phyloP scores from a whole-genome alignment of 2,329 filamentous ascomycete genomes.

The Tolypocladium pustulatum region DNA sequence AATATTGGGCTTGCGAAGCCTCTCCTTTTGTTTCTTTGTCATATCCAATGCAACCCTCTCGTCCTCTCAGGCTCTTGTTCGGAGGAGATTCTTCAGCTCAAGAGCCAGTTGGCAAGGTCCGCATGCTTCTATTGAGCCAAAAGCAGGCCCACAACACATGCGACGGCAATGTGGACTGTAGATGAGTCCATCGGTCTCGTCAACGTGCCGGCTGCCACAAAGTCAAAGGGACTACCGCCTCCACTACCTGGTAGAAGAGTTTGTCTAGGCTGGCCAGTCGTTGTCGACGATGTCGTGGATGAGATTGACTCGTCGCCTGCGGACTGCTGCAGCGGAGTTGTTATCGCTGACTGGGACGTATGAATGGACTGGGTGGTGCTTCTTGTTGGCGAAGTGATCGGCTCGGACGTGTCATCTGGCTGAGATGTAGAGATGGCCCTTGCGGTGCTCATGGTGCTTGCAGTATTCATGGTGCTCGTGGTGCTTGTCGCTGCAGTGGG shows the following conservation, averaged over 20 bases:
- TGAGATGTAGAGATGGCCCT: neutral
- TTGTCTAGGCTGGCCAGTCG: conserved; percentile 1
- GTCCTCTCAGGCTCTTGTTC: neutral
- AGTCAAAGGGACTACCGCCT: conserved; percentile 13
- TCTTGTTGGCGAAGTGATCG: neutral
- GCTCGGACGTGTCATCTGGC: neutral
- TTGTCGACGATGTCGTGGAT: conserved; percentile 1
- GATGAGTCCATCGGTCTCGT: neutral
- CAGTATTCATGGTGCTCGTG: neutral
- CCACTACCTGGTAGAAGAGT: conserved; percentile 8
- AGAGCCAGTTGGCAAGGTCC: neutral
- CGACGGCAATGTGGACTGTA: neutral
- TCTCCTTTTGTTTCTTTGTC: neutral
- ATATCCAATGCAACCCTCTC: neutral
- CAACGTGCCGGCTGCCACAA: neutral
- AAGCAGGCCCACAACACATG: neutral
- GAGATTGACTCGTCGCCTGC: neutral
- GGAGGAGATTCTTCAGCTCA: neutral
- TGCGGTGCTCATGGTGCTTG: neutral
- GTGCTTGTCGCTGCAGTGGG: neutral
- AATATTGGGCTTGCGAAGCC: too few relatives aligned
- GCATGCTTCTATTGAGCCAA: neutral
- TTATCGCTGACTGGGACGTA: neutral
- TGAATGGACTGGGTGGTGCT: neutral
- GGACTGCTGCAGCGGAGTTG: neutral